Evolutionary conservation across 805 yeast genomes (phyloP), one percentile per base, ranked within the genome.

Genomic region (Pachysolen tannophilus): DNA sequence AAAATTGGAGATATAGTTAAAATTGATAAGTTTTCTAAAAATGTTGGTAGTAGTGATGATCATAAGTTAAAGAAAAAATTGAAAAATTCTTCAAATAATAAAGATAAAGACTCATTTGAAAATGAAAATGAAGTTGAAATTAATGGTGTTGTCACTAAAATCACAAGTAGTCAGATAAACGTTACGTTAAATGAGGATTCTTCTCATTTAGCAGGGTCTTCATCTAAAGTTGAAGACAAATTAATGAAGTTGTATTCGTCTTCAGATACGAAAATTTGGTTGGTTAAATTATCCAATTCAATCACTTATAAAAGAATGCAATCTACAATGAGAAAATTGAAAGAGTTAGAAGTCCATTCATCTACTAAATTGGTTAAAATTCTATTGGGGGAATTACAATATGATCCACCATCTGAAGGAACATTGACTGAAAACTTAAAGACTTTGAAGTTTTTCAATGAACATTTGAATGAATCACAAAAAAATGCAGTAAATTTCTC

Each of bases 281-380:
- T 88, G 1, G 79, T 76, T 10, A 75, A 81, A 47, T 55, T 80
- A 20, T 65, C 75, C 21, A 82, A 83, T 54, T 78, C 82, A 11
- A 63, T 80, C 18, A 80, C 92, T 0, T 79, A 80, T 50, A 78
- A 78, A 47, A 54, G 94, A 42, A 85, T 87, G 94, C 75, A 76
- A 35, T 75, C 80, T 9, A 76, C 92, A 1, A 63, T 86, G 75
- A 66, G 78, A 20, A 81, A 78, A 44, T 58, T 86, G 21, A 58
- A 62, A 8, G 83, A 76, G 39, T 43, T 77, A 34, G 41, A 46
- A 10, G 19, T 31, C 14, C 56, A 60, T 8, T 45, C 58, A 2
- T 44, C 62, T 0, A 58, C 67, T 16, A 48, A 50, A 6, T 49
- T 75, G 33, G 58, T 71, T 15, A 70, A 65, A 40, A 52, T 71